Evolutionary conservation across 768 basidiomycete genomes (phyloP).

Genomic region (Tephrocybe sp.): DNA sequence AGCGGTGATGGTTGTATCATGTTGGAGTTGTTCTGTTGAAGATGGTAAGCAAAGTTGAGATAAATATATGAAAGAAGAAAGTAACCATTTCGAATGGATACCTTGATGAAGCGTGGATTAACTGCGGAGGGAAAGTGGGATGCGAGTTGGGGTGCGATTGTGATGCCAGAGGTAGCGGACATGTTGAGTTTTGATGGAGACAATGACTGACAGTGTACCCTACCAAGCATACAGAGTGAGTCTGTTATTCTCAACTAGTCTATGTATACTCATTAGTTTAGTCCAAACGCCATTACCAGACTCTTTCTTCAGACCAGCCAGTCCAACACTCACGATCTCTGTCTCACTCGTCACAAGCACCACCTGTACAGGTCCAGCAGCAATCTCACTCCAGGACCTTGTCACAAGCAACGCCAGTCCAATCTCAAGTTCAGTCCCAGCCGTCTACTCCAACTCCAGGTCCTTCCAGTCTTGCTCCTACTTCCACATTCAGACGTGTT

Average conservation of each 20-base stretch:
- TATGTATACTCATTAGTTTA: background rate
- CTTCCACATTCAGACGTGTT: background rate
- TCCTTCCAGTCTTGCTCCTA: background rate
- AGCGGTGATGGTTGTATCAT: constrained; percentile 47
- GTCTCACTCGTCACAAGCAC: background rate
- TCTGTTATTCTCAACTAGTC: background rate
- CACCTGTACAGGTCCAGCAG: background rate
- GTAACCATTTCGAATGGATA: constrained; percentile 72
- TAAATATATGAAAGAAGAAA: constrained; percentile 16
- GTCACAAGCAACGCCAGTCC: constrained; percentile 26
- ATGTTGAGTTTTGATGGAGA: constrained; percentile 34
- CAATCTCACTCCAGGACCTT: background rate
- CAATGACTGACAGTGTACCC: constrained; percentile 35
- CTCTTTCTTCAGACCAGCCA: background rate
- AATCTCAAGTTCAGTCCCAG: background rate
- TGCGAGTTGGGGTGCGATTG: constrained; percentile 54
- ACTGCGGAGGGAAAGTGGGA: constrained; percentile 57
- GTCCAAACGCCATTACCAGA: constrained; percentile 4
- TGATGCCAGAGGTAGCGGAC: constrained; percentile 75
- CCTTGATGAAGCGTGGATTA: constrained; percentile 69
- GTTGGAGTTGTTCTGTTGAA: constrained; percentile 63
- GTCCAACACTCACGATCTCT: constrained; percentile 12
- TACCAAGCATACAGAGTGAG: constrained; percentile 53
- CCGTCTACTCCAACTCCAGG: background rate
- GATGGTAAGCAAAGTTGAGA: constrained; percentile 14